Evolutionary conservation across 306 rosid genomes (phyloP).

Genomic region (Glycyrrhiza uralensis): DNA sequence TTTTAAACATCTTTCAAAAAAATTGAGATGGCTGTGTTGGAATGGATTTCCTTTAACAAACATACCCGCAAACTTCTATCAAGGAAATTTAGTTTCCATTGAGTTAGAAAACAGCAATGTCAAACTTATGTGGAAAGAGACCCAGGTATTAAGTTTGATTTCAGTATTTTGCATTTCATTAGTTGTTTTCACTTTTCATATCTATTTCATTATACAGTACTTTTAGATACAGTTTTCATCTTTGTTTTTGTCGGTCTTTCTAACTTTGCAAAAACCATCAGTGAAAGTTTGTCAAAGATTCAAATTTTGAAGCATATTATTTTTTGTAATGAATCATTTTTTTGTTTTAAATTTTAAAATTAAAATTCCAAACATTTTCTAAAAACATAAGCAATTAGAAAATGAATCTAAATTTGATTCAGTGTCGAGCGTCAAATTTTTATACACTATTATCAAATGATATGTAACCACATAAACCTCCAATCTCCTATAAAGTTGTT

Average conservation of each 20-base stretch:
- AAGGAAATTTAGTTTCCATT: slow-evolving; percentile 7
- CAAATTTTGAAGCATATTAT: neutral
- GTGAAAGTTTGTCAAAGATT: neutral
- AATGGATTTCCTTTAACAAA: neutral
- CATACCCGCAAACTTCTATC: slow-evolving; percentile 10
- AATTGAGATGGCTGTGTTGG: slow-evolving; percentile 30
- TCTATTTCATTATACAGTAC: neutral
- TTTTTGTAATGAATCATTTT: neutral
- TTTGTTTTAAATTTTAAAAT: neutral
- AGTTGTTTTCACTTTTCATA: neutral
- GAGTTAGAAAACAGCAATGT: slow-evolving; percentile 8
- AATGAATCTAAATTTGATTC: neutral
- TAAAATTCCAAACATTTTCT: neutral
- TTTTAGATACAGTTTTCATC: neutral
- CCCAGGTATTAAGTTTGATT: slow-evolving; percentile 12
- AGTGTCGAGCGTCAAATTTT: neutral
- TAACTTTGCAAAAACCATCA: neutral
- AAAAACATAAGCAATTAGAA: neutral
- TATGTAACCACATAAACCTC: neutral
- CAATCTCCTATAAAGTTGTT: neutral
- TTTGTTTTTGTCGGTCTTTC: neutral
- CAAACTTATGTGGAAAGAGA: neutral
- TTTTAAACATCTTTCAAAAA: neutral
- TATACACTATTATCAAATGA: neutral
- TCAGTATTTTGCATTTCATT: neutral